Base-by-base conservation (phyloP, 1,139 yeast genomes). In the Geotrichum klebahnii region DNA sequence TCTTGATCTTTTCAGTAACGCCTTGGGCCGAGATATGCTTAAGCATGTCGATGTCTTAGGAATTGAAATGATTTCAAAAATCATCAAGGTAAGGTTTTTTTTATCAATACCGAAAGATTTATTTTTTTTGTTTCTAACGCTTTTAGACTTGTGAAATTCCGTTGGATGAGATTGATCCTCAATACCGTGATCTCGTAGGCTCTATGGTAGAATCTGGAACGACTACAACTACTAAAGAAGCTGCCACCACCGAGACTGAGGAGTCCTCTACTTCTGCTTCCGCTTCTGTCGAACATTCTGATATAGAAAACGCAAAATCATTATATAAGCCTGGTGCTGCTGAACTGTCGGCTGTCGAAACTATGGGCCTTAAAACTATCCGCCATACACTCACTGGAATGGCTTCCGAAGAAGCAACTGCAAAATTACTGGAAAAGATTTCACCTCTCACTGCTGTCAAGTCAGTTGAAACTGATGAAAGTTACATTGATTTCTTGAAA, bases 311-410 rank as follows among this genome's bases (percentile, higher is more conserved):
- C 19, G 39, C 46, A 20, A 63, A 67, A 32, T 55, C 75, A 3
- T 54, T 77, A 32, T 74, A 74, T 10, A 82, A 84, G 59, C 77
- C 78, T 43, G 80, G 82, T 37, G 70, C 64, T 5, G 78, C 72
- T 1, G 75, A 75, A 23, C 75, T 90, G 48, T 68, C 70, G 38
- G 76, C 95, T 0, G 96, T 88, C 5, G 83, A 82, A 45, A 81
- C 96, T 0, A 79, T 81, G 56, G 95, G 95, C 5, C 75, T 90
- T 68, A 83, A 82, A 59, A 84, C 84, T 12, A 84, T 90, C 53
- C 79, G 95, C 63, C 88, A 86, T 59, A 79, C 95, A 1, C 73
- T 90, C 34, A 64, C 81, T 35, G 96, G 95, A 0, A 73, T 92
- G 39, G 57, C 57, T 36, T 53, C 62, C 32, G 56, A 62, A 22